Conservation (phyloP, 2,329 filamentous ascomycete species). For the Aspergillus sp. region DNA sequence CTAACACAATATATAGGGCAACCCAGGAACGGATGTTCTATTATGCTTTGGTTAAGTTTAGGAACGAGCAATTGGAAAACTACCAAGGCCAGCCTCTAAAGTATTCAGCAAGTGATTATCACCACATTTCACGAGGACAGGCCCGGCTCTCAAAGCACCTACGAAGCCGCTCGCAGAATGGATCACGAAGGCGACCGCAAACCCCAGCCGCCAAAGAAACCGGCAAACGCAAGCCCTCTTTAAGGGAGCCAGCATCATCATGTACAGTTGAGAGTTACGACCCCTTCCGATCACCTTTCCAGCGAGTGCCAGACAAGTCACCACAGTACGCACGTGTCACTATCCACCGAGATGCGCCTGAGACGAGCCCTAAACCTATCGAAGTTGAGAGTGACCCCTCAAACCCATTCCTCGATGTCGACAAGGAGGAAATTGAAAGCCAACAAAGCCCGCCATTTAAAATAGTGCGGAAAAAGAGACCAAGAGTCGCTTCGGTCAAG, state of each 20-base stretch:
- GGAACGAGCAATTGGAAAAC: constrained; percentile 81
- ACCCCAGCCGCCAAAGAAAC: constrained; percentile 48
- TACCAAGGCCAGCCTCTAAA: constrained; percentile 72
- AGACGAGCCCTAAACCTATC: constrained; percentile 5
- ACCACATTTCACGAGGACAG: constrained; percentile 61
- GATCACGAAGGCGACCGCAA: constrained; percentile 27
- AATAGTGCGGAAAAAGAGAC: constrained; percentile 31
- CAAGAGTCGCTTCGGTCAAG: constrained; percentile 34
- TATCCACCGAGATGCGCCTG: constrained; percentile 56
- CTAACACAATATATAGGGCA: constrained; percentile 48
- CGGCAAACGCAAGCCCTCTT: constrained; percentile 51
- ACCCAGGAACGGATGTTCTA: constrained; percentile 97
- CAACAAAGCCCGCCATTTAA: constrained; percentile 30
- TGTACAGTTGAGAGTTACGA: constrained; percentile 69
- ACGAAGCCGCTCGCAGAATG: constrained; percentile 6
- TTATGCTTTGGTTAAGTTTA: constrained; percentile 76
- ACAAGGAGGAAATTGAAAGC: constrained; percentile 13
- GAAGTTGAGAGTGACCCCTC: constrained; percentile 15
- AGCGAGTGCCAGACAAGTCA: constrained; percentile 46
- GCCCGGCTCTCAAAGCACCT: constrained; percentile 32
- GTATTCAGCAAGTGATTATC: constrained; percentile 90
- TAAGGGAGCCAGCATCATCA: constrained; percentile 46
- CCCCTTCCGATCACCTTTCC: constrained; percentile 72
- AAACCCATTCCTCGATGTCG: constrained; percentile 22
- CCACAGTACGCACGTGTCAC: constrained; percentile 66